A percentile compares a stretch with the other conserved stretches of the same genome.
These are phyloP conservation scores for Rosa multiflora DNA, from an alignment of 306 rosid genomes.

Conservation along the genomic window DNA sequence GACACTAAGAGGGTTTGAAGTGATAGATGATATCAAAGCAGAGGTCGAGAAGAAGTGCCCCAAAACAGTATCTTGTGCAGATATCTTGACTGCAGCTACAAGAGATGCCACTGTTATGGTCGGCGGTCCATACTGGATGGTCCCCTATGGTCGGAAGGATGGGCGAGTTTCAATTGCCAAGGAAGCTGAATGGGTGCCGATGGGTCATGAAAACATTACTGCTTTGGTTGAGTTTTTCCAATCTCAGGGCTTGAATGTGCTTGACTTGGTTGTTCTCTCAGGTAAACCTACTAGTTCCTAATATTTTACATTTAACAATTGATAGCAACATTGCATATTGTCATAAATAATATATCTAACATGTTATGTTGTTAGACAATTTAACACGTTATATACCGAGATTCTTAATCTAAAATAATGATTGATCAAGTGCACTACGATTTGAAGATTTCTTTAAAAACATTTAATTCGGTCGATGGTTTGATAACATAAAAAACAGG, in stretches of 20 bases:
- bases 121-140: constrained; percentile 75
- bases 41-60: constrained; percentile 70
- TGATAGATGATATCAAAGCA: constrained; percentile 73
- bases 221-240: constrained; percentile 56
- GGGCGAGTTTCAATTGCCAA: constrained; percentile 50
- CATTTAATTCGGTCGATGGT: too few species aligned
- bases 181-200: constrained; percentile 61
- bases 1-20: constrained; percentile 76
- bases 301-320: too few species aligned
- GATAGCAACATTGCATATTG: too few species aligned
- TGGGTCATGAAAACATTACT: constrained; percentile 66
- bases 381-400: too few species aligned
- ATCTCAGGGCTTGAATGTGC: constrained; percentile 56
- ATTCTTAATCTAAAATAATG: too few species aligned
- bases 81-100: constrained; percentile 58
- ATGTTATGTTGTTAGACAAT: too few species aligned
- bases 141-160: constrained; percentile 76
- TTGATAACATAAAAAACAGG: too few species aligned
- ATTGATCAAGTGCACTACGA: too few species aligned
- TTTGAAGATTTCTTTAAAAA: too few species aligned
- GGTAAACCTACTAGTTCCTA: constrained; percentile 32
- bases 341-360: too few species aligned
- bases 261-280: constrained; percentile 76
- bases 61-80: constrained; percentile 71
- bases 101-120: constrained; percentile 67